These are phyloP conservation scores for Glycine soja DNA, from an alignment of 306 rosid genomes.

Conservation along the genomic window DNA sequence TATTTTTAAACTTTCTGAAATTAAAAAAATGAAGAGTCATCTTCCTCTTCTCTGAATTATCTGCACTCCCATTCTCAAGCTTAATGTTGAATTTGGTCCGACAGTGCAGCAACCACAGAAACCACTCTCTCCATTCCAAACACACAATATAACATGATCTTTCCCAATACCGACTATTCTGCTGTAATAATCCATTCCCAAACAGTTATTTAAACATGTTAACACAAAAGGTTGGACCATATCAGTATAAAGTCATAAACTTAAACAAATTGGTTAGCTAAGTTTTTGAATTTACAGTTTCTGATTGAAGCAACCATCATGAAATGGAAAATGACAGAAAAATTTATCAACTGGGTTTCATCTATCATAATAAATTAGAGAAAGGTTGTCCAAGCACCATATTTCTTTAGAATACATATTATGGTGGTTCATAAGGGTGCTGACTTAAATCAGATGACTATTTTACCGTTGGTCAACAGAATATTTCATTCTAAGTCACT, in stretches of 20 bases:
- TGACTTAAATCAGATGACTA: too few relatives aligned
- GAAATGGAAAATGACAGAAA: not conserved
- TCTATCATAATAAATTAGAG: not conserved
- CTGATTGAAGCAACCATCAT: not conserved
- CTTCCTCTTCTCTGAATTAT: not conserved
- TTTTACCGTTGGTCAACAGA: too few relatives aligned
- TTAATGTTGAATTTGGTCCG: not conserved
- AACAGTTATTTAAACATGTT: not conserved
- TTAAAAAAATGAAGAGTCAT: not conserved
- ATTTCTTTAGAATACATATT: not conserved
- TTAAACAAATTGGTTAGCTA: constrained; percentile 34
- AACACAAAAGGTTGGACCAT: constrained; percentile 24
- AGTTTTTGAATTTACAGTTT: constrained; percentile 11
- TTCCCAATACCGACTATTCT: not conserved
- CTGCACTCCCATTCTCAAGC: not conserved
- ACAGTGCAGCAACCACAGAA: not conserved
- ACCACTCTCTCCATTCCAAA: not conserved
- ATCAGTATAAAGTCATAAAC: constrained; percentile 27
- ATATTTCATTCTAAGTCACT: too few relatives aligned
- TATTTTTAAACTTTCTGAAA: not conserved
- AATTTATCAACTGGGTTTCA: not conserved
- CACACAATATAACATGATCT: not conserved
- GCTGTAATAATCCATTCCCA: not conserved
- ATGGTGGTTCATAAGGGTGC: not conserved
- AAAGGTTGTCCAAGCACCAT: not conserved